A percentile compares a stretch with the other conserved stretches of the same genome.
These are phyloP conservation scores for Saccharomycopsis sp. DNA, from an alignment of 805 yeast genomes.

Conservation along the genomic window DNA sequence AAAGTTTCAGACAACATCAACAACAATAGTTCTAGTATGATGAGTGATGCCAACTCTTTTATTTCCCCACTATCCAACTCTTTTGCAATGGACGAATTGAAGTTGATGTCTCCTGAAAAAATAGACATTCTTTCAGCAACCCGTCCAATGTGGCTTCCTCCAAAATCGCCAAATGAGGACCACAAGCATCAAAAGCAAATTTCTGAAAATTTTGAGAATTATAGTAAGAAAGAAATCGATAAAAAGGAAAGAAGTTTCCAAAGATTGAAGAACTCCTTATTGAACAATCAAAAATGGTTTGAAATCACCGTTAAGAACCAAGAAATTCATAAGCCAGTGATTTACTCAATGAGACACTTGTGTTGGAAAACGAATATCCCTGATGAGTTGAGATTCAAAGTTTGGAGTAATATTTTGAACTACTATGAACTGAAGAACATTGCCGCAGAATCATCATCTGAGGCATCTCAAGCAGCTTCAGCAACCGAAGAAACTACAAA, in stretches of 20 bases:
- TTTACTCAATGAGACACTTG: constrained; percentile 17
- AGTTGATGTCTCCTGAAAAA: constrained; percentile 54
- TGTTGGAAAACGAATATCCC: constrained; percentile 21
- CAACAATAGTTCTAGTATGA: too few relatives aligned
- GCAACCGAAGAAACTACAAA: too few relatives aligned
- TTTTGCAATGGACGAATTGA: constrained; percentile 41
- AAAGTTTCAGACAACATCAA: background rate
- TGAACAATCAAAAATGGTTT: constrained; percentile 21
- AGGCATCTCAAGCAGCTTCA: background rate
- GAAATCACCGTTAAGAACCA: constrained; percentile 19
- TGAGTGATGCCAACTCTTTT: background rate
- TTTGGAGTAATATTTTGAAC: constrained; percentile 15
- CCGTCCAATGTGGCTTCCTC: constrained; percentile 67
- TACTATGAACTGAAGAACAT: constrained; percentile 15
- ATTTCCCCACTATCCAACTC: constrained; percentile 4
- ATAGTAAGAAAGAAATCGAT: constrained; percentile 16
- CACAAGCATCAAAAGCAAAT: constrained; percentile 50
- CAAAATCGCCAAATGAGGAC: constrained; percentile 46
- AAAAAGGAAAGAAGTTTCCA: constrained; percentile 16
- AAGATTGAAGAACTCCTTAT: constrained; percentile 10
- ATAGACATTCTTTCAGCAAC: constrained; percentile 45
- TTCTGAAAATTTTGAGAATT: constrained; percentile 25
- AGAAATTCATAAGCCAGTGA: constrained; percentile 19
- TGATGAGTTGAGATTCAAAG: constrained; percentile 13
- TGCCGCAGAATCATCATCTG: background rate